phyloP scores from a whole-genome alignment of 148 eudicot species.

The Silene conica region DNA sequence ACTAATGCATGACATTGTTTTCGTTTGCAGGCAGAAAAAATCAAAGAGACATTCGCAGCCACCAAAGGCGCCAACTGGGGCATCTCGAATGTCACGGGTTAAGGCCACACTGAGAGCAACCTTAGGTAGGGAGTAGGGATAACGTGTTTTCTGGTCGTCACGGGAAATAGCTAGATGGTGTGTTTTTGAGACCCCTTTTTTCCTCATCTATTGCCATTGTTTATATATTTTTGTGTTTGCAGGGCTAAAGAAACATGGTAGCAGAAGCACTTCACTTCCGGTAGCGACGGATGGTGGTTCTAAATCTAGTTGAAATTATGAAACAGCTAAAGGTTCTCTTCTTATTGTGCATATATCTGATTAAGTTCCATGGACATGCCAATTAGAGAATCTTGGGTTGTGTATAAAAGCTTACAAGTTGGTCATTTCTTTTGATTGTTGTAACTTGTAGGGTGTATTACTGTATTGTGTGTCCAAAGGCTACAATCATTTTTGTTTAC shows the following conservation, averaged over 20 bases:
- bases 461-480: too few species aligned
- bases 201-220: neutral
- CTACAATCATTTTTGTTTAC: too few species aligned
- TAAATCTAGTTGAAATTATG: neutral
- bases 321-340: neutral
- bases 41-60: conserved; percentile 22
- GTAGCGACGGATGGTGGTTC: neutral
- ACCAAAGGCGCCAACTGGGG: conserved; percentile 27
- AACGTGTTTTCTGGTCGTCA: neutral
- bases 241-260: conserved; percentile 28
- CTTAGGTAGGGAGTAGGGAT: conserved; percentile 31
- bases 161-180: neutral
- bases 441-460: too few species aligned
- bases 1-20: neutral
- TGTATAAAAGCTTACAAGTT: too few species aligned
- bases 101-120: conserved; percentile 29
- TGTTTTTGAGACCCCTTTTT: neutral
- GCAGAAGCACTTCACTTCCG: neutral
- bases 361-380: neutral
- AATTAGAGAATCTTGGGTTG: too few species aligned
- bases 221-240: conserved; percentile 3
- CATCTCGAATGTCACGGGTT: conserved; percentile 43
- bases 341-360: neutral
- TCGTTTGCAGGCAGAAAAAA: conserved; percentile 24
- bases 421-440: too few species aligned